phyloP scores from a whole-genome alignment of 495 filamentous ascomycete species.

The Penicillium angulare region DNA sequence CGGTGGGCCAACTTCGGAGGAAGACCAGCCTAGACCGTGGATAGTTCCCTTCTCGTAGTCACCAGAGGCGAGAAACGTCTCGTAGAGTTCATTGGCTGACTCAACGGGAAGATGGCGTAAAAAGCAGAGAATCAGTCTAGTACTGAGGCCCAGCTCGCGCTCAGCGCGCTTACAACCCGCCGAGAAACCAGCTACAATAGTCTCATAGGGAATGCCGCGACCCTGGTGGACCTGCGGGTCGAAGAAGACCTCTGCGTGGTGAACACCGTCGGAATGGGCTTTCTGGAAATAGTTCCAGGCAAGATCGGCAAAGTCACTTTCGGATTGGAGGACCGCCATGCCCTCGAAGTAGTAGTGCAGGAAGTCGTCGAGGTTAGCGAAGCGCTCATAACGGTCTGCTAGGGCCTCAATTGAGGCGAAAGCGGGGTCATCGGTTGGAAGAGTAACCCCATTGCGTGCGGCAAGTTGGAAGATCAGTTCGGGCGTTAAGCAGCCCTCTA shows the following conservation, averaged over 20 bases:
- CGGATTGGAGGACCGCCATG: conserved; percentile 61
- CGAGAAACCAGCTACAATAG: conserved; percentile 58
- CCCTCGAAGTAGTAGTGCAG: conserved; percentile 76
- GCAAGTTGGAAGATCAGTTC: conserved; percentile 68
- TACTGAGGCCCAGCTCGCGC: conserved; percentile 60
- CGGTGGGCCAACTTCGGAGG: conserved; percentile 61
- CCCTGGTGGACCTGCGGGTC: conserved; percentile 71
- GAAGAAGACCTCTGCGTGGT: conserved; percentile 78
- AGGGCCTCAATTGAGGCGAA: conserved; percentile 61
- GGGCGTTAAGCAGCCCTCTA: conserved; percentile 69
- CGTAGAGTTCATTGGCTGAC: conserved; percentile 49
- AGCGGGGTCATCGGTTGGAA: conserved; percentile 51
- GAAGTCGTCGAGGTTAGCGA: conserved; percentile 74
- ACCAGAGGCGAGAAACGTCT: conserved; percentile 43
- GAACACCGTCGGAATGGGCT: conserved; percentile 62
- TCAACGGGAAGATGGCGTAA: conserved; percentile 63
- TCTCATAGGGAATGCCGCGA: conserved; percentile 60
- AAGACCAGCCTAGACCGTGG: conserved; percentile 66
- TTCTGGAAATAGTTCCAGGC: conserved; percentile 70
- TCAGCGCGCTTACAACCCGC: conserved; percentile 60
- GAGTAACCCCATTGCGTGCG: conserved; percentile 55
- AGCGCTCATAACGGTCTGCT: conserved; percentile 56
- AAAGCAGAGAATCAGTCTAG: conserved; percentile 66
- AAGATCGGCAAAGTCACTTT: conserved; percentile 68
- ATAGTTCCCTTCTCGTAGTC: conserved; percentile 54